Evolutionary conservation across 1,284 basidiomycete species (phyloP), one percentile per base, ranked within the genome.

Genomic region (Exobasidium rhododendri): DNA sequence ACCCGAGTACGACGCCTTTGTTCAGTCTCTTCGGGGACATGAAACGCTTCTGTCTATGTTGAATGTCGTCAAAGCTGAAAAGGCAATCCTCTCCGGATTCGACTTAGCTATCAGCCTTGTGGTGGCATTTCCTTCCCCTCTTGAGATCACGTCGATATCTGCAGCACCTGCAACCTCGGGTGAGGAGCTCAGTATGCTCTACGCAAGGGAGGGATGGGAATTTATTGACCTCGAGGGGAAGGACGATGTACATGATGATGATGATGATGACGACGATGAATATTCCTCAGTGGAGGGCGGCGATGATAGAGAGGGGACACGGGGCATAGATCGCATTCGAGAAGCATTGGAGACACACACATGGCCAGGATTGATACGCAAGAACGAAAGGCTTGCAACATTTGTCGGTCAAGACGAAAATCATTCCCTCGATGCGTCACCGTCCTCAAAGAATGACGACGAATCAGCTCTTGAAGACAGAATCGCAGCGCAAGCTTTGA

Each of bases 341-440:
- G 71, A 75, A 59, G 71, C 73, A 7, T 60, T 75, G 22, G 65
- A 65, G 63, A 71, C 73, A 4, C 64, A 74, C 49, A 67, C 68
- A 59, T 75, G 73, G 73, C 64, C 71, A n/a, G 59, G 62, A 4
- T 61, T 75, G 0, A 56, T 62, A 10, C 61, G 71, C 11, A 72
- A 70, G 30, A 65, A 54, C 20, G 61, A 56, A 7, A 40, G 35
- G 17, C n/a, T 40, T 40, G 17, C 35, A 10, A 40, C 35, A 40
- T 40, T 40, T 17, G 35, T n/a, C n/a, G n/a, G n/a, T n/a, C 60
- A 30, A 30, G 60, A 59, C 31, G 31, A 11, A 20, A 58, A 35
- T 22, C 32, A 22, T 6, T 13, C 47, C 20, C 17, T 17, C 11
- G 24, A 3, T 10, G 3, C 44, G 10, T n/a, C 24, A 45, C 44